Evolutionary conservation across 176 grass and related monocot species (phyloP).

Genomic region (Phoenix dactylifera): DNA sequence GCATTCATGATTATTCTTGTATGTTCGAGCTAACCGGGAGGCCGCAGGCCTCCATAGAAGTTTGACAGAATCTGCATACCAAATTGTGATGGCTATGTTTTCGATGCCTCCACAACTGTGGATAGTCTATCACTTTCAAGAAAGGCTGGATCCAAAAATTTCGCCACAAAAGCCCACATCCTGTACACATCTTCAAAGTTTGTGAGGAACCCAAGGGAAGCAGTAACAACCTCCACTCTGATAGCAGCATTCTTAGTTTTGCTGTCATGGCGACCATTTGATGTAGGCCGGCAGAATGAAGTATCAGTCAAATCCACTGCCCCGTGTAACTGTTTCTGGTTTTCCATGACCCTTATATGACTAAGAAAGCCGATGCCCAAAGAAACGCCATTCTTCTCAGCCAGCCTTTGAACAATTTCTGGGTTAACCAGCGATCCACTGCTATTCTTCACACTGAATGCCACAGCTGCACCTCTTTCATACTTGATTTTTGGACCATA

Average conservation of each 20-base stretch:
- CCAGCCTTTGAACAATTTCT: slow-evolving; percentile 78
- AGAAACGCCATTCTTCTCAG: slow-evolving; percentile 86
- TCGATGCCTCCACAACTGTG: slow-evolving; percentile 56
- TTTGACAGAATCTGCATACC: background rate
- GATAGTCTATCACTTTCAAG: slow-evolving; percentile 72
- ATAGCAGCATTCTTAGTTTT: slow-evolving; percentile 49
- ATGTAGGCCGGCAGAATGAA: slow-evolving; percentile 41
- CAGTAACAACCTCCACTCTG: slow-evolving; percentile 75
- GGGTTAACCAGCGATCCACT: slow-evolving; percentile 54
- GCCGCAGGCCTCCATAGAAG: background rate
- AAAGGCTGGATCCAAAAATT: slow-evolving; percentile 78
- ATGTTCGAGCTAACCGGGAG: background rate
- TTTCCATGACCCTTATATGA: slow-evolving; percentile 67
- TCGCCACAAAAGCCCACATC: slow-evolving; percentile 85
- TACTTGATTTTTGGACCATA: slow-evolving; percentile 99
- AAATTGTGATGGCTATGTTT: slow-evolving; percentile 34
- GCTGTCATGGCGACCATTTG: slow-evolving; percentile 36
- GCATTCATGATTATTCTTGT: background rate
- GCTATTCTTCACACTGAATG: slow-evolving; percentile 87
- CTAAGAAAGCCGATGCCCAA: slow-evolving; percentile 77
- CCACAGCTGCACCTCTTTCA: slow-evolving; percentile 93
- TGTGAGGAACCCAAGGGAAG: slow-evolving; percentile 93
- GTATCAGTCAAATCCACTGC: slow-evolving; percentile 34
- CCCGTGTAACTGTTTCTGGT: slow-evolving; percentile 48
- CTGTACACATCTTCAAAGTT: slow-evolving; percentile 97